Evolutionary conservation across 2,329 filamentous ascomycete species (phyloP).

Genomic region (Calonectria ilicicola): DNA sequence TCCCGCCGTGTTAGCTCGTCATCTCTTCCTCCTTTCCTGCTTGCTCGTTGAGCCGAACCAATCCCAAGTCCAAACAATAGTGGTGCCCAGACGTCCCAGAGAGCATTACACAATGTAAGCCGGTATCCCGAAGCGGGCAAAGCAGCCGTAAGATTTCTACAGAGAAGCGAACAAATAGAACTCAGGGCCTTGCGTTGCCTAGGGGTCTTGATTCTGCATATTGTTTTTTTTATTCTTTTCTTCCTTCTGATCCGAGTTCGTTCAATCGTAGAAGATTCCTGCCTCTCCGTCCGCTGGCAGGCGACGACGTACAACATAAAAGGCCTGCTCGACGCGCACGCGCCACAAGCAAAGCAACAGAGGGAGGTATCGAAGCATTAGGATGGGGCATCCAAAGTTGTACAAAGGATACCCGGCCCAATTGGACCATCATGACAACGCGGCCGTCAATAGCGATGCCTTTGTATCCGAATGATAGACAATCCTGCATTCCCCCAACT

Average conservation of each 20-base stretch:
- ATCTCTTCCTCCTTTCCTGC: background rate
- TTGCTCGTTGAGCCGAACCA: slow-evolving; percentile 13
- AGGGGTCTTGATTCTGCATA: slow-evolving; percentile 17
- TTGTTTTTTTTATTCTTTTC: slow-evolving; percentile 29
- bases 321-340: slow-evolving; percentile 42
- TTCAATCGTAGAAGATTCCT: slow-evolving; percentile 42
- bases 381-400: slow-evolving; percentile 39
- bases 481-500: slow-evolving; percentile 35
- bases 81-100: background rate
- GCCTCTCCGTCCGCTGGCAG: slow-evolving; percentile 29
- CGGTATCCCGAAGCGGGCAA: background rate
- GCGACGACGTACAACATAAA: slow-evolving; percentile 36
- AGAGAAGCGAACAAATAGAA: slow-evolving; percentile 31
- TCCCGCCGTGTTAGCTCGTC: background rate
- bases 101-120: slow-evolving; percentile 9
- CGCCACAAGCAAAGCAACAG: slow-evolving; percentile 32
- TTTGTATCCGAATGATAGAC: slow-evolving; percentile 33
- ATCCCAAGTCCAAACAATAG: slow-evolving; percentile 10
- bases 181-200: slow-evolving; percentile 24
- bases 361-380: slow-evolving; percentile 35
- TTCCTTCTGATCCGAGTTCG: slow-evolving; percentile 34
- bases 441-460: slow-evolving; percentile 28
- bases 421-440: slow-evolving; percentile 29
- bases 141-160: slow-evolving; percentile 22
- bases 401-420: slow-evolving; percentile 23